These are phyloP conservation scores for Cordyceps cateniannulata DNA, from an alignment of 2,329 filamentous ascomycete species.

Conservation along the genomic window DNA sequence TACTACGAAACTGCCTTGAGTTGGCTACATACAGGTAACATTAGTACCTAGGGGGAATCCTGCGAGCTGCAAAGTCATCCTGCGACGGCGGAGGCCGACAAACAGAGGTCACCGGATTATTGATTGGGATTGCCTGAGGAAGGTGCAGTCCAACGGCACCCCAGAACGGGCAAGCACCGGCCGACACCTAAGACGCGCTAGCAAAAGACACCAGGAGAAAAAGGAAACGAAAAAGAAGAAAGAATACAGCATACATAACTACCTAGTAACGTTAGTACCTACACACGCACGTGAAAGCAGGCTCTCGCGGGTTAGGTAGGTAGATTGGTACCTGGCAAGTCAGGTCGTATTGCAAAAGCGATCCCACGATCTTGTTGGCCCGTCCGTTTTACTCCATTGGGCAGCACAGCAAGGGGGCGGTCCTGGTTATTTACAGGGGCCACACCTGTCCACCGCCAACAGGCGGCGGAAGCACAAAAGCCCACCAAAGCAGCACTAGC, in stretches of 20 bases:
- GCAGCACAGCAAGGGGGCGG: neutral
- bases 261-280: too few species aligned
- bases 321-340: neutral
- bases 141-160: neutral
- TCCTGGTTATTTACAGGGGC: neutral
- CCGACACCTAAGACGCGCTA: neutral
- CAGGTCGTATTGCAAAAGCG: neutral
- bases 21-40: too few species aligned
- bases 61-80: neutral
- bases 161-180: neutral
- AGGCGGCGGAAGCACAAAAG: neutral
- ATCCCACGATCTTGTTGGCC: conserved; percentile 7
- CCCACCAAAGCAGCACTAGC: neutral
- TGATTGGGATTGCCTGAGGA: neutral
- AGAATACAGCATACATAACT: neutral
- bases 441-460: neutral
- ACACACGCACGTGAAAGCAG: too few species aligned
- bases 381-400: conserved; percentile 2
- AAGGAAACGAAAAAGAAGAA: neutral
- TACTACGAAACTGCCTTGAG: neutral
- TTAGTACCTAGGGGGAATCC: neutral
- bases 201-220: neutral
- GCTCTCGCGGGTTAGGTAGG: neutral
- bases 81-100: neutral
- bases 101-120: neutral